Evolutionary conservation across 495 filamentous ascomycete genomes (phyloP).

Genomic region (Hypoxylon cercidicola): DNA sequence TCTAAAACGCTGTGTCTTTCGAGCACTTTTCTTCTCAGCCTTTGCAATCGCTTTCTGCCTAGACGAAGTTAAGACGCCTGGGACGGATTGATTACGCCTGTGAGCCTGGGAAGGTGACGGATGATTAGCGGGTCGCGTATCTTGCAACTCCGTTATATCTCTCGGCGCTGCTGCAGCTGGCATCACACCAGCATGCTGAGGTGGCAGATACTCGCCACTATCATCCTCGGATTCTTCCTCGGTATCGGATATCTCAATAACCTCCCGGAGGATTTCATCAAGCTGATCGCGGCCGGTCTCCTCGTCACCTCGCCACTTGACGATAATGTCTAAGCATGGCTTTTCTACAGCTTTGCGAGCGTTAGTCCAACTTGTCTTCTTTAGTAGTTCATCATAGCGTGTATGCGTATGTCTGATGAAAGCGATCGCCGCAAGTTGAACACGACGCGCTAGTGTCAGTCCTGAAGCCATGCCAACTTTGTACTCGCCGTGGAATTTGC

Average conservation of each 20-base stretch:
- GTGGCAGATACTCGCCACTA: slow-evolving; percentile 18
- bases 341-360: slow-evolving; percentile 77
- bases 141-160: slow-evolving; percentile 13
- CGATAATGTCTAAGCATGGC: slow-evolving; percentile 74
- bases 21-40: slow-evolving; percentile 40
- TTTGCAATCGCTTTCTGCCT: slow-evolving; percentile 29
- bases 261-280: slow-evolving; percentile 82
- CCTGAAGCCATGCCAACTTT: slow-evolving; percentile 74
- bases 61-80: slow-evolving; percentile 18
- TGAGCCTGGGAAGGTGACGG: slow-evolving; percentile 20
- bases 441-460: slow-evolving; percentile 75
- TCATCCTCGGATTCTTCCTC: slow-evolving; percentile 72
- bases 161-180: slow-evolving; percentile 30
- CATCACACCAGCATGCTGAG: slow-evolving; percentile 27
- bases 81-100: slow-evolving; percentile 29
- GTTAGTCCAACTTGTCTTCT: slow-evolving; percentile 69
- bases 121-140: slow-evolving; percentile 7
- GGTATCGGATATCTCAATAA: slow-evolving; percentile 84
- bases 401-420: slow-evolving; percentile 90
- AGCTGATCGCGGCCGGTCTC: slow-evolving; percentile 78
- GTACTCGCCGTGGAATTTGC: slow-evolving; percentile 40
- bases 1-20: slow-evolving; percentile 46
- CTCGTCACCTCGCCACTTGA: slow-evolving; percentile 90
- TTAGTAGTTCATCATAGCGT: slow-evolving; percentile 82
- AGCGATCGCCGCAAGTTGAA: slow-evolving; percentile 84